phyloP scores from a whole-genome alignment of 225 moss, liverwort and hornwort genomes.

The Polytrichum formosum region DNA sequence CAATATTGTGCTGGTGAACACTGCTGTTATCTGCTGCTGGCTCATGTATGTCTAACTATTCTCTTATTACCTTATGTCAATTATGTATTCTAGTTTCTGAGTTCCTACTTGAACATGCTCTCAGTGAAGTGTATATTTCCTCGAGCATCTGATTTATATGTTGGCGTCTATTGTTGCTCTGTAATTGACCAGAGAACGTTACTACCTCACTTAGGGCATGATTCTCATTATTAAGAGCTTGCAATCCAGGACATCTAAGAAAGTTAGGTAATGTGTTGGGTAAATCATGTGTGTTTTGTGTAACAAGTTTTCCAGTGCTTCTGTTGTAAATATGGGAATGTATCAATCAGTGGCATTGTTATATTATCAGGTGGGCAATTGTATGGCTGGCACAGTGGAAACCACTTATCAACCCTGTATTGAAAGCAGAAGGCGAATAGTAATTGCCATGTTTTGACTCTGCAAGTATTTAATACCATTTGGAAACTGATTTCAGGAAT shows the following conservation, averaged over 20 bases:
- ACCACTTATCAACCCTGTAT: conserved; percentile 73
- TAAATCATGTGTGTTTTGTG: not conserved
- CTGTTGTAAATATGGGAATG: too few species aligned
- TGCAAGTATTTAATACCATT: conserved; percentile 13
- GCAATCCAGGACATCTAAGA: not conserved
- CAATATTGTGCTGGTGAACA: conserved; percentile 67
- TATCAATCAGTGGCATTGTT: not conserved
- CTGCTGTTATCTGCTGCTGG: conserved; percentile 86
- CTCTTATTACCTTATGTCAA: not conserved
- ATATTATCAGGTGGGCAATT: conserved; percentile 70
- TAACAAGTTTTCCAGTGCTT: not conserved
- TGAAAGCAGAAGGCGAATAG: conserved; percentile 87
- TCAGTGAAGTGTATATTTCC: too few species aligned
- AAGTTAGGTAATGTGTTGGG: not conserved
- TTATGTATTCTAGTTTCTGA: too few species aligned
- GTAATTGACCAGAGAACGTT: not conserved
- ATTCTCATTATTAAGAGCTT: not conserved
- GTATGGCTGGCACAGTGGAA: conserved; percentile 89
- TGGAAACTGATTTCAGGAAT: conserved; percentile 4
- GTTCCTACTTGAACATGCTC: too few species aligned
- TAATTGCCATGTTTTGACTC: not conserved
- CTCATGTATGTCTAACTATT: conserved; percentile 48
- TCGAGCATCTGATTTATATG: too few species aligned
- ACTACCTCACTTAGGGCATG: too few species aligned
- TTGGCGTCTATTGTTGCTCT: not conserved